Conservation (phyloP, 2,329 filamentous ascomycete species). For the Ramichloridium luteum region DNA sequence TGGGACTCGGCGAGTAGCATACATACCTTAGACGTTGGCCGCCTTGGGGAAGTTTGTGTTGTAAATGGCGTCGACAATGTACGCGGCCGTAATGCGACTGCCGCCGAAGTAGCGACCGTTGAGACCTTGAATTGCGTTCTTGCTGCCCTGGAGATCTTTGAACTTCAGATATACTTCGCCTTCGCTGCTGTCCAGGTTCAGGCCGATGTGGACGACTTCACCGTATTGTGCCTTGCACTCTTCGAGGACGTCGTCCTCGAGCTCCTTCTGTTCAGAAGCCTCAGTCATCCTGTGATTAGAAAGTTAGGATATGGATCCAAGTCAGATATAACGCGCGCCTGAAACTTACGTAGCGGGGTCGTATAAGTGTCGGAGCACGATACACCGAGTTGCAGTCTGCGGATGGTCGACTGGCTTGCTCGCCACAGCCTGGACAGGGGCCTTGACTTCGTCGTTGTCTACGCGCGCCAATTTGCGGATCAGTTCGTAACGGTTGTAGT, state of each 20-base stretch:
- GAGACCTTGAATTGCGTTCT: slow-evolving; percentile 94
- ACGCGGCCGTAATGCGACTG: slow-evolving; percentile 82
- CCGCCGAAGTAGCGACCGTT: slow-evolving; percentile 95
- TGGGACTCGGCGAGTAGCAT: neutral
- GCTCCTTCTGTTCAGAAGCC: slow-evolving; percentile 69
- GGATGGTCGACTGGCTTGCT: slow-evolving; percentile 69
- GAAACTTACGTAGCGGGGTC: slow-evolving; percentile 71
- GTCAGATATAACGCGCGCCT: too few relatives aligned
- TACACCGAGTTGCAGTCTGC: slow-evolving; percentile 84
- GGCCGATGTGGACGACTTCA: slow-evolving; percentile 80
- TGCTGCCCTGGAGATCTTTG: slow-evolving; percentile 83
- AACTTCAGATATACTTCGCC: slow-evolving; percentile 99
- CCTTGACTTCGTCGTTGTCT: slow-evolving; percentile 67
- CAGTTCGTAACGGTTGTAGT: slow-evolving; percentile 94
- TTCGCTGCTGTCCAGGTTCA: slow-evolving; percentile 77
- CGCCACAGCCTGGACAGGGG: slow-evolving; percentile 25
- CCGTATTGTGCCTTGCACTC: slow-evolving; percentile 96
- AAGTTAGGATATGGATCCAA: neutral
- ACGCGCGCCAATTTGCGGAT: slow-evolving; percentile 97
- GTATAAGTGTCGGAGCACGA: slow-evolving; percentile 93
- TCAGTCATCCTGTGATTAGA: slow-evolving; percentile 61
- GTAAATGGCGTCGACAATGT: slow-evolving; percentile 97
- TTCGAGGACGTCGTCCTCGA: slow-evolving; percentile 82
- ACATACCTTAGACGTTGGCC: slow-evolving; percentile 8
- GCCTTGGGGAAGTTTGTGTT: slow-evolving; percentile 34